Percentiles rank a stretch among this genome's conserved stretches.
phyloP scores from a whole-genome alignment of 2,329 filamentous ascomycete species.

The Chalaropsis thielavioides region DNA sequence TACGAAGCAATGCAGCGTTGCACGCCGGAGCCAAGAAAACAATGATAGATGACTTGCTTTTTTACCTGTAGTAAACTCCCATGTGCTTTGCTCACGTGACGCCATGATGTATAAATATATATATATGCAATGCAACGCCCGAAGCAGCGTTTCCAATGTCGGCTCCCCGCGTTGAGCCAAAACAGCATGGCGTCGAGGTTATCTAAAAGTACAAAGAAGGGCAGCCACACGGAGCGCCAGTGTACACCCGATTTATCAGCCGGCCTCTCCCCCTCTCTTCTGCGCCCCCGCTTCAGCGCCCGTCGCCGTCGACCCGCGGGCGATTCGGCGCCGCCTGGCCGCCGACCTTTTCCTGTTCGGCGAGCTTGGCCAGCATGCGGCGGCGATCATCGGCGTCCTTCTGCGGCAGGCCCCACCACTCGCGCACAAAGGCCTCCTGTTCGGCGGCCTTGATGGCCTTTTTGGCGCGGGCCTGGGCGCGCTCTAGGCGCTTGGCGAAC shows the following conservation, averaged over 20 bases:
- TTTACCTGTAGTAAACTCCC: too few relatives aligned
- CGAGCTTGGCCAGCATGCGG: conserved; percentile 38
- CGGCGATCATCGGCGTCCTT: conserved; percentile 37
- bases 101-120: neutral
- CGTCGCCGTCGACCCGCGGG: conserved; percentile 12
- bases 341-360: conserved; percentile 39
- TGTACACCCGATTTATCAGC: neutral
- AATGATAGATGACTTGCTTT: too few relatives aligned
- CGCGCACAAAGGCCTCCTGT: conserved; percentile 49
- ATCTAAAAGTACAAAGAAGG: conserved; percentile 12
- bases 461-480: conserved; percentile 51
- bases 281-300: neutral
- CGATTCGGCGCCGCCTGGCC: conserved; percentile 34
- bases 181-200: neutral
- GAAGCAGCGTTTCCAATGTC: neutral
- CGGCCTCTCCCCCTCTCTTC: neutral
- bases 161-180: neutral
- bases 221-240: neutral
- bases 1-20: too few relatives aligned
- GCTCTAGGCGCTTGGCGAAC: conserved; percentile 65
- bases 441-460: conserved; percentile 43
- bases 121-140: neutral
- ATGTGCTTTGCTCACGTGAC: neutral
- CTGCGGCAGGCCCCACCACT: conserved; percentile 52
- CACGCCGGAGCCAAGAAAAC: too few relatives aligned